Percentiles rank a stretch among this genome's conserved stretches.
These are phyloP conservation scores for Isatis lusitanica DNA, from an alignment of 441 rosid genomes.

Conservation along the genomic window DNA sequence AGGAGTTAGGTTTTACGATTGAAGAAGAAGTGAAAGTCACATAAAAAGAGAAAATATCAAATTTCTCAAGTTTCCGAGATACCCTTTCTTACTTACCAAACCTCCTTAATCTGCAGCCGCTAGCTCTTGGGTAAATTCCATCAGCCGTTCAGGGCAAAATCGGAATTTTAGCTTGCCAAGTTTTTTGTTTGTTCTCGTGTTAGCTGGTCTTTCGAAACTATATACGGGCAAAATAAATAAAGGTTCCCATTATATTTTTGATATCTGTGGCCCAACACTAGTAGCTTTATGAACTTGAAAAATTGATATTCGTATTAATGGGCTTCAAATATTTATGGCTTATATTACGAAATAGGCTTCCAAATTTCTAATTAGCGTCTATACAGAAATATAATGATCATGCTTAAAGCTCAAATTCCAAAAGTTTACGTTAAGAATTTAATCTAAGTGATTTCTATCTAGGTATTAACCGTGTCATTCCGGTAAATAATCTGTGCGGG, in stretches of 20 bases:
- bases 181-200: background rate
- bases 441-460: too few relatives aligned
- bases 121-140: constrained; percentile 8
- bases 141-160: constrained; percentile 5
- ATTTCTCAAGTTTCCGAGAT: background rate
- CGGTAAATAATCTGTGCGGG: background rate
- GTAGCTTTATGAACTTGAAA: background rate
- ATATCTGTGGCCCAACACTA: background rate
- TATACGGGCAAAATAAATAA: background rate
- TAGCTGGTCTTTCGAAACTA: background rate
- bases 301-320: background rate
- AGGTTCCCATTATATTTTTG: background rate
- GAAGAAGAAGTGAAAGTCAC: background rate
- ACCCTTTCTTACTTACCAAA: background rate
- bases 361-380: background rate
- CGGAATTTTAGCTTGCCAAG: background rate
- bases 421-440: too few relatives aligned
- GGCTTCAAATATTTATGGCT: background rate
- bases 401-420: too few relatives aligned
- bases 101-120: background rate
- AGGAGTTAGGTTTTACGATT: constrained; percentile 1
- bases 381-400: too few relatives aligned
- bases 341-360: background rate
- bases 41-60: background rate
- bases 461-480: too few relatives aligned